Percentiles rank a stretch among this genome's conserved stretches.
Evolutionary conservation across 129 eudicot species (phyloP).

Genomic region (Kitagawia praeruptora): DNA sequence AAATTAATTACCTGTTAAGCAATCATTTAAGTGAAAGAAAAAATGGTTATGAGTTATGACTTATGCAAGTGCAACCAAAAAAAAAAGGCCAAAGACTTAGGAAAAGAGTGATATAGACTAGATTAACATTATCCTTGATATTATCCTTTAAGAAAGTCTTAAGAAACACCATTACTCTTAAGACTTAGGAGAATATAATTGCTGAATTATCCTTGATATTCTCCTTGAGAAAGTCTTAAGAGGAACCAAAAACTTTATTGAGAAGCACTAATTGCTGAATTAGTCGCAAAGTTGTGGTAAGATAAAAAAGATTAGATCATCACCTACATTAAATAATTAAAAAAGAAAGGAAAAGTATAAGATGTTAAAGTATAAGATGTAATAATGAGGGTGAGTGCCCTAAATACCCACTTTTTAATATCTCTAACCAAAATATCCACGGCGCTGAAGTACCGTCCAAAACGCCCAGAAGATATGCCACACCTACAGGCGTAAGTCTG

Average conservation of each 20-base stretch:
- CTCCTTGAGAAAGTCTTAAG: slow-evolving; percentile 10
- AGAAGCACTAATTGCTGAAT: slow-evolving; percentile 16
- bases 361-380: no score
- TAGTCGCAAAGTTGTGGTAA: slow-evolving; percentile 11
- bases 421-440: no score
- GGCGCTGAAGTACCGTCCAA: no score
- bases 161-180: no score
- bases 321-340: neutral
- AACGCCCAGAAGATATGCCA: no score
- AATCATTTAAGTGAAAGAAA: neutral
- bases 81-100: neutral
- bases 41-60: neutral
- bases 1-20: neutral
- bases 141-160: no score
- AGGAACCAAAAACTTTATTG: slow-evolving; percentile 17
- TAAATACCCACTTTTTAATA: no score
- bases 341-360: neutral
- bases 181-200: no score
- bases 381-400: no score
- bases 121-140: slow-evolving; percentile 8
- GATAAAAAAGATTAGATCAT: neutral
- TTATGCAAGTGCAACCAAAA: no score
- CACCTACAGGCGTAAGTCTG: no score
- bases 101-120: slow-evolving; percentile 34
- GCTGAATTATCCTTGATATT: no score